These are phyloP conservation scores for Bacidia rubella DNA, from an alignment of 495 filamentous ascomycete genomes.

Conservation along the genomic window DNA sequence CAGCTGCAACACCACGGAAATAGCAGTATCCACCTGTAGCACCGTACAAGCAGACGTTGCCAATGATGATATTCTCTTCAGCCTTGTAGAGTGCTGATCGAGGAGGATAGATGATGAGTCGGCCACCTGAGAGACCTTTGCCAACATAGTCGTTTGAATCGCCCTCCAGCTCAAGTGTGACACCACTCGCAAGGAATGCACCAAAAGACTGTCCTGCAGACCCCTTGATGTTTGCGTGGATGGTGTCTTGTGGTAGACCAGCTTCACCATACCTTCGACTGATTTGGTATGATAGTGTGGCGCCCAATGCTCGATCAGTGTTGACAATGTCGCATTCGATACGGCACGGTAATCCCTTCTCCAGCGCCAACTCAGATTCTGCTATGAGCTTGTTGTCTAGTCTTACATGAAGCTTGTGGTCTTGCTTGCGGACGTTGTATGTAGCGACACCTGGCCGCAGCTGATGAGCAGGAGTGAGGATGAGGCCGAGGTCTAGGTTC, in stretches of 20 bases:
- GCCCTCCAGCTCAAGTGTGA: constrained; percentile 93
- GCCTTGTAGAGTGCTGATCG: constrained; percentile 89
- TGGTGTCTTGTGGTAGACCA: constrained; percentile 84
- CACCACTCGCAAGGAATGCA: constrained; percentile 85
- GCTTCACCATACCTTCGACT: constrained; percentile 84
- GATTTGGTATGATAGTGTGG: constrained; percentile 93
- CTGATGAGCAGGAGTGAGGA: constrained; percentile 91
- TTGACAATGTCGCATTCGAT: constrained; percentile 98
- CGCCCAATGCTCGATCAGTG: constrained; percentile 89
- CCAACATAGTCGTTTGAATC: constrained; percentile 98
- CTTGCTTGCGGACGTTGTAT: constrained; percentile 98
- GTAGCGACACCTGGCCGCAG: constrained; percentile 93
- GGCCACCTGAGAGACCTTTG: constrained; percentile 91
- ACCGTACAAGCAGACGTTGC: constrained; percentile 96
- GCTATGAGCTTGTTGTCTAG: constrained; percentile 98
- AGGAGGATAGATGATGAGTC: constrained; percentile 92
- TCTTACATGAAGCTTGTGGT: constrained; percentile 84
- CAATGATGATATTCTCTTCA: constrained; percentile 93
- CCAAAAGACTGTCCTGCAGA: constrained; percentile 98
- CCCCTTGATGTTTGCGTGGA: constrained; percentile 97
- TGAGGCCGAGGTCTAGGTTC: constrained; percentile 89
- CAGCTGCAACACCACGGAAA: constrained; percentile 95
- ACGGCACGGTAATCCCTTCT: constrained; percentile 87
- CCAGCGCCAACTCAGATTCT: constrained; percentile 89
- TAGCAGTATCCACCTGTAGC: constrained; percentile 87